Percentiles rank a stretch among this genome's conserved stretches.
These are phyloP conservation scores for Coemansia sp. DNA, from an alignment of 192 early-diverging fungal genomes.

Conservation along the genomic window DNA sequence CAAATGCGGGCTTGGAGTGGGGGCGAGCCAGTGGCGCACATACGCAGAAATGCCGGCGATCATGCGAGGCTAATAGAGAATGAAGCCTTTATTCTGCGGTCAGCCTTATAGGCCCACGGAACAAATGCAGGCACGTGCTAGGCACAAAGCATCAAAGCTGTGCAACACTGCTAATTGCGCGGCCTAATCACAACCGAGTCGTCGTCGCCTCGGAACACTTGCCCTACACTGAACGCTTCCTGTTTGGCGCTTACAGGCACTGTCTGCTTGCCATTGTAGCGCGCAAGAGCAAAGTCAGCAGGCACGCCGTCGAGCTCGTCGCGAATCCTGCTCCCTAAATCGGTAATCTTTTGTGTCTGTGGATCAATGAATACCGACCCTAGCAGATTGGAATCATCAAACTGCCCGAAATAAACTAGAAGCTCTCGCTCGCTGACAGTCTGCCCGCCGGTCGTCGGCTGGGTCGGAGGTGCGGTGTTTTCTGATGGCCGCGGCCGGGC, in stretches of 20 bases:
- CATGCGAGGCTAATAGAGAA: slow-evolving; percentile 3
- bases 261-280: slow-evolving; percentile 57
- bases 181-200: slow-evolving; percentile 49
- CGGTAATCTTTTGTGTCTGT: slow-evolving; percentile 18
- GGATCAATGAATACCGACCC: slow-evolving; percentile 59
- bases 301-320: slow-evolving; percentile 62
- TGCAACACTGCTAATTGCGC: neutral
- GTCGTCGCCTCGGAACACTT: slow-evolving; percentile 56
- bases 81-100: slow-evolving; percentile 3
- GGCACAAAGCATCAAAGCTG: slow-evolving; percentile 1
- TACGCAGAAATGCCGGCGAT: slow-evolving; percentile 11
- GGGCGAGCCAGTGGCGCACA: neutral
- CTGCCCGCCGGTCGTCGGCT: neutral
- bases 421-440: slow-evolving; percentile 54
- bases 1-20: slow-evolving; percentile 2
- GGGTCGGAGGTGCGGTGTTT: neutral
- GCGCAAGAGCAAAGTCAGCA: slow-evolving; percentile 42
- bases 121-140: slow-evolving; percentile 4
- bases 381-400: slow-evolving; percentile 54
- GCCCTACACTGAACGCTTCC: slow-evolving; percentile 52
- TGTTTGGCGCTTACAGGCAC: slow-evolving; percentile 66
- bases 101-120: neutral
- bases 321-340: slow-evolving; percentile 25
- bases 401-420: slow-evolving; percentile 54
- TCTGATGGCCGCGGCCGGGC: neutral